phyloP scores from a whole-genome alignment of 2,329 filamentous ascomycete species.

The Colletotrichum tropicale region DNA sequence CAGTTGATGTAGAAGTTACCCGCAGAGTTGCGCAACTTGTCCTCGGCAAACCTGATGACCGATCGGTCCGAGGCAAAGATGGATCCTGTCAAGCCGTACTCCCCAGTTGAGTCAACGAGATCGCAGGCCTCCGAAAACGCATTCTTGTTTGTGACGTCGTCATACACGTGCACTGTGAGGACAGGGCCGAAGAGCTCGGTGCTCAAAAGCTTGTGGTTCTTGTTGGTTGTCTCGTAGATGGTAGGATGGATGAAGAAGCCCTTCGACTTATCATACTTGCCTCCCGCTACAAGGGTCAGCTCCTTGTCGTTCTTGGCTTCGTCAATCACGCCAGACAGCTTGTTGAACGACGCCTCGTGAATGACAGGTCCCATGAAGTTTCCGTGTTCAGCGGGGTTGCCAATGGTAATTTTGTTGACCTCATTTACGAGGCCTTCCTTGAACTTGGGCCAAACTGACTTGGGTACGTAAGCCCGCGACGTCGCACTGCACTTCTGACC shows the following conservation, averaged over 20 bases:
- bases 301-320: constrained; percentile 77
- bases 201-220: constrained; percentile 74
- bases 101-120: constrained; percentile 72
- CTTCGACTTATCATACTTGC: constrained; percentile 76
- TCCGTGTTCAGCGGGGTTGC: constrained; percentile 68
- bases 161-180: constrained; percentile 77
- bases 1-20: constrained; percentile 90
- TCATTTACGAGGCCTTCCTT: constrained; percentile 70
- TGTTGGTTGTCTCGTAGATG: constrained; percentile 77
- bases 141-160: constrained; percentile 60
- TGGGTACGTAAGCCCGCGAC: constrained; percentile 78
- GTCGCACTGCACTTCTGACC: constrained; percentile 92
- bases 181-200: constrained; percentile 86
- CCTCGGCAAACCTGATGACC: constrained; percentile 71
- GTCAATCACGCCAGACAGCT: constrained; percentile 78
- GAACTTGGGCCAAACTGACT: constrained; percentile 76
- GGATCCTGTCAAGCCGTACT: constrained; percentile 80
- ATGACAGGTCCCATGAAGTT: constrained; percentile 92
- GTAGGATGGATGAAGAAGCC: constrained; percentile 88
- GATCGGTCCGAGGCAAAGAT: constrained; percentile 75
- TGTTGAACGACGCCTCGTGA: constrained; percentile 81
- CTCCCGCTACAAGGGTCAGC: constrained; percentile 76
- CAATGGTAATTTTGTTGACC: constrained; percentile 72
- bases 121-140: constrained; percentile 65
- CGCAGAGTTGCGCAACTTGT: constrained; percentile 72